phyloP scores from a whole-genome alignment of 2,329 filamentous ascomycete genomes.

The Botryosphaeria dothidea region DNA sequence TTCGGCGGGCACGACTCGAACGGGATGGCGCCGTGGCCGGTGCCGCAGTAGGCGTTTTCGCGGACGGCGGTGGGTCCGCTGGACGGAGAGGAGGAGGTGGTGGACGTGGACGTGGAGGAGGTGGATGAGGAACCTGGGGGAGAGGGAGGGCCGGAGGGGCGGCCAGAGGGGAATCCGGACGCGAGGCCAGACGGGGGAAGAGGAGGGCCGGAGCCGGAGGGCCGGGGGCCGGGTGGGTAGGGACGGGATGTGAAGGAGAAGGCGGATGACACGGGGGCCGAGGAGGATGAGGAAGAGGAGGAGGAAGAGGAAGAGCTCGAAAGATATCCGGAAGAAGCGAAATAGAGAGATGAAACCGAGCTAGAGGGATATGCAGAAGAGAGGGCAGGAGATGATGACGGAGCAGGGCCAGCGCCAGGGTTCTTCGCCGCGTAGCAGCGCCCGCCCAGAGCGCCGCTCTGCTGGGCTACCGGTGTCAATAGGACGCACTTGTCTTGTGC shows the following conservation, averaged over 20 bases:
- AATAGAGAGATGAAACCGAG: not conserved
- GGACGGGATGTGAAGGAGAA: not conserved
- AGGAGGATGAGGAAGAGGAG: not conserved
- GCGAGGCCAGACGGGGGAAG: no score
- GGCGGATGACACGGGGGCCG: not conserved
- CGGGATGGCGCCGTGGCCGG: not conserved
- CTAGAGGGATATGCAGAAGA: not conserved
- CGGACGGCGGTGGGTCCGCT: not conserved
- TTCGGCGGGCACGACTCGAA: not conserved
- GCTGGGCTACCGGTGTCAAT: not conserved
- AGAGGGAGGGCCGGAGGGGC: not conserved
- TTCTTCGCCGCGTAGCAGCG: not conserved
- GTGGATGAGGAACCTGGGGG: not conserved
- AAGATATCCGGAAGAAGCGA: not conserved
- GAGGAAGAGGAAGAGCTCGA: not conserved
- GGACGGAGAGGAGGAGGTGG: not conserved
- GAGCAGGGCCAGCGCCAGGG: not conserved
- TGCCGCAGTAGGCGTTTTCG: not conserved
- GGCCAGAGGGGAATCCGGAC: no score
- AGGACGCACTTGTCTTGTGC: not conserved
- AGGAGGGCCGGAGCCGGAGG: not conserved
- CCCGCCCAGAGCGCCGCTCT: no score
- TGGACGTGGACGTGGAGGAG: not conserved
- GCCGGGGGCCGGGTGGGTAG: not conserved
- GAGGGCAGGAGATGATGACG: not conserved